Evolutionary conservation across 495 filamentous ascomycete species (phyloP).

Genomic region (Umbilicaria muhlenbergii): DNA sequence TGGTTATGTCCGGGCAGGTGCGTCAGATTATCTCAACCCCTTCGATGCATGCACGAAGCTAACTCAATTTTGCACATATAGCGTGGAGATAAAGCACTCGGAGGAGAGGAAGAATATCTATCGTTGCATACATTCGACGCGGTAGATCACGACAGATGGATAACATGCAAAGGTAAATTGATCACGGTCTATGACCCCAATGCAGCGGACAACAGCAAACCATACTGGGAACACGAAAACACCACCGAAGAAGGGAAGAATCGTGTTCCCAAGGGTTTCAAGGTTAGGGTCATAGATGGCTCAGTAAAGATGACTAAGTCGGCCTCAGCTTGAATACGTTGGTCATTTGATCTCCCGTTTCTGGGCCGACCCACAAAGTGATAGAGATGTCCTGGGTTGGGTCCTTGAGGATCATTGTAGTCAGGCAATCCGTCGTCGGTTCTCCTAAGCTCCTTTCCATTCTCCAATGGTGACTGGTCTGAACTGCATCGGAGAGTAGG

Average conservation of each 20-base stretch:
- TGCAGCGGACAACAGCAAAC: slow-evolving; percentile 1
- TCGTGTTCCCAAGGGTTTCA: slow-evolving; percentile 5
- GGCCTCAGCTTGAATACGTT: slow-evolving; percentile 1
- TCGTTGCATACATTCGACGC: no score
- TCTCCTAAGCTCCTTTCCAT: neutral
- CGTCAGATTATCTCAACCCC: no score
- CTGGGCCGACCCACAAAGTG: slow-evolving; percentile 2
- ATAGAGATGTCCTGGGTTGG: slow-evolving; percentile 5
- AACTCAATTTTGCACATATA: no score
- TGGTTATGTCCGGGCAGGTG: no score
- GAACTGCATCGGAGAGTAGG: slow-evolving; percentile 2
- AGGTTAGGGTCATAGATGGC: slow-evolving; percentile 7
- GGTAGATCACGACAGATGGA: slow-evolving; percentile 5
- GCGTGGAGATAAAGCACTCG: no score
- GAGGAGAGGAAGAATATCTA: no score
- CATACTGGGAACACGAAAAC: slow-evolving; percentile 8
- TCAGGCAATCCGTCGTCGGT: slow-evolving; percentile 1
- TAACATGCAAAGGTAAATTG: slow-evolving; percentile 6
- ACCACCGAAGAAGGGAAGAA: neutral
- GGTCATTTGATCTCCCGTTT: neutral
- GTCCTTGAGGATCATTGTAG: slow-evolving; percentile 2
- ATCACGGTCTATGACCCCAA: slow-evolving; percentile 7
- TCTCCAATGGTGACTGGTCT: slow-evolving; percentile 5
- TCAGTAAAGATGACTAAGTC: slow-evolving; percentile 3
- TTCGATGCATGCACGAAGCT: no score